Percentiles rank a stretch among this genome's conserved stretches.
Conservation (phyloP, 768 basidiomycete species). For the Cytidiella melzeri region DNA sequence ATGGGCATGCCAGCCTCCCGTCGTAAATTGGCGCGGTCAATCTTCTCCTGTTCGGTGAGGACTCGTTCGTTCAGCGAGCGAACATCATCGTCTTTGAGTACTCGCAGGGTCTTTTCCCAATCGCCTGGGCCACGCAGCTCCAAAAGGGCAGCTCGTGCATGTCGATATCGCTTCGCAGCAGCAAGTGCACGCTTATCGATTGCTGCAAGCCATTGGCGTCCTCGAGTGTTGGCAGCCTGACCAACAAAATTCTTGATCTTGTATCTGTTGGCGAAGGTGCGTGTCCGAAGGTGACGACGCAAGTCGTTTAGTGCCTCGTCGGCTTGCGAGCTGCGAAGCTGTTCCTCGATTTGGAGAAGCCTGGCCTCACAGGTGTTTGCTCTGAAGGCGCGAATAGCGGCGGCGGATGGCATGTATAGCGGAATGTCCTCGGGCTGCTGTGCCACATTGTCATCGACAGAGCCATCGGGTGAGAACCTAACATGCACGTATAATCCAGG, state of each 20-base stretch:
- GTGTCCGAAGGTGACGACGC: neutral
- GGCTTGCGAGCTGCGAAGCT: neutral
- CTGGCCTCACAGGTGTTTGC: neutral
- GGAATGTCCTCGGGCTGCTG: neutral
- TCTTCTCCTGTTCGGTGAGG: neutral
- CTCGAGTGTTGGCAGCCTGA: neutral
- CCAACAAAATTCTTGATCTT: neutral
- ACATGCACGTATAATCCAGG: neutral
- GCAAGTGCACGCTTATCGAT: neutral
- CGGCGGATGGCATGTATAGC: neutral
- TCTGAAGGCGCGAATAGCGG: neutral
- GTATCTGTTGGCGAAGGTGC: neutral
- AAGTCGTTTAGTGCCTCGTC: neutral
- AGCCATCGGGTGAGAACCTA: too few species aligned
- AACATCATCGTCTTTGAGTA: neutral
- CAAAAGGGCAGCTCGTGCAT: neutral
- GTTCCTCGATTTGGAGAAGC: neutral
- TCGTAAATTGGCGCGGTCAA: neutral
- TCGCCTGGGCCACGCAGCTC: neutral
- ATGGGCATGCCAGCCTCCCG: neutral
- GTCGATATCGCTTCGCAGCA: neutral
- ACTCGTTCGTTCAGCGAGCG: neutral
- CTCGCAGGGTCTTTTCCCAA: neutral
- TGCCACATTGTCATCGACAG: neutral
- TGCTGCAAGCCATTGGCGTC: too few species aligned